Conservation (phyloP, 441 rosid genomes). For the Croton setiger region DNA sequence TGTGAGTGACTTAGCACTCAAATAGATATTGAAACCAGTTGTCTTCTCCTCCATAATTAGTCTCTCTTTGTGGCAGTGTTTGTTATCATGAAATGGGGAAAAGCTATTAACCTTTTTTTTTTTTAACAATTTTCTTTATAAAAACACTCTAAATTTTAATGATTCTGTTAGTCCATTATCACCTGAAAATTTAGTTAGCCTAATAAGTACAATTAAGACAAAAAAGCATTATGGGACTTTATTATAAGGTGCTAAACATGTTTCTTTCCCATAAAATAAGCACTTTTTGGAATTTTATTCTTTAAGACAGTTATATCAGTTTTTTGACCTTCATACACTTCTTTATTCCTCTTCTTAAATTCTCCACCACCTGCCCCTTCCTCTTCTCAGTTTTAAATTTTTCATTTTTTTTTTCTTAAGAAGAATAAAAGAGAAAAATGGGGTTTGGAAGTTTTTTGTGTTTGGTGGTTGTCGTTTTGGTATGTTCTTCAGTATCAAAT, state of each 20-base stretch:
- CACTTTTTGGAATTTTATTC: constrained; percentile 30
- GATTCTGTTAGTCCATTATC: too few species aligned
- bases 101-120: background rate
- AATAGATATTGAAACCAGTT: constrained; percentile 5
- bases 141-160: background rate
- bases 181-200: constrained; percentile 13
- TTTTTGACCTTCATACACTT: constrained; percentile 22
- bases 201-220: constrained; percentile 19
- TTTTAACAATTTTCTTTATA: background rate
- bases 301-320: constrained; percentile 22
- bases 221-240: constrained; percentile 20
- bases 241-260: constrained; percentile 27
- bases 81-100: constrained; percentile 12
- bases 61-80: constrained; percentile 1
- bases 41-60: constrained; percentile 2
- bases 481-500: constrained; percentile 20
- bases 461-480: constrained; percentile 27
- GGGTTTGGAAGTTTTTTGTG: constrained; percentile 21
- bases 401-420: background rate
- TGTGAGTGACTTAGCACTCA: background rate
- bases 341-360: constrained; percentile 25
- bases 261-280: constrained; percentile 27
- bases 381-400: constrained; percentile 5
- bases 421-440: constrained; percentile 25
- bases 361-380: constrained; percentile 29